Evolutionary conservation across 495 filamentous ascomycete genomes (phyloP), one percentile per base, ranked within the genome.

Genomic region (Cercophora sp.): DNA sequence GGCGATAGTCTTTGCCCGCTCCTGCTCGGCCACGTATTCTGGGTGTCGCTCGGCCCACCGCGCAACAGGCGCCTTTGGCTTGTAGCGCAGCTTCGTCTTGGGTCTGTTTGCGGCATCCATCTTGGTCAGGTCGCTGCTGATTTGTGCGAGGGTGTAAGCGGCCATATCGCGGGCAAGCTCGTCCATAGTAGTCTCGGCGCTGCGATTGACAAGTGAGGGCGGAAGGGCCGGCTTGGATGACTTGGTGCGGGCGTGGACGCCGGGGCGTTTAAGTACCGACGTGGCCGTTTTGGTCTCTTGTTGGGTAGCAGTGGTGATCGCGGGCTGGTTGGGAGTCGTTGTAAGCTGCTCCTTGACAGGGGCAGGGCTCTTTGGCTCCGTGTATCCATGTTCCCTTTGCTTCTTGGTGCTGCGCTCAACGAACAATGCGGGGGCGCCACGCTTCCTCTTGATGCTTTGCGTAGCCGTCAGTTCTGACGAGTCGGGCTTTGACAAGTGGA

Each of bases 21-120:
- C 40, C 27, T 26, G 31, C 36, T 55, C 39, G 15, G 58, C 51
- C 13, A 55, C 57, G 18, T 45, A 23, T n/a, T 72, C 35, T 69
- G 77, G 74, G 48, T 79, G 74, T 16, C 77, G 74, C 51, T 80
- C 75, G 3, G 65, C 62, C 29, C 70, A 79, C 26, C 77, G 69
- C 51, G 66, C 58, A 5, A 63, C 66, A 3, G 74, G 75, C 5
- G 66, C 63, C 56, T 76, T 77, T 19, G 78, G 77, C 50, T 66
- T 70, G 60, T 71, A 76, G 23, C 54, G 68, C 5, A 57, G n/a
- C n/a, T n/a, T n/a, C n/a, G n/a, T n/a, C n/a, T n/a, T n/a, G 41
- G 46, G 43, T 24, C 50, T 68, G 20, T 72, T n/a, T n/a, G n/a
- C 61, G 22, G 64, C 52, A 3, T 73, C 63, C 20, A 65, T 64